Evolutionary conservation across 23 red algal genomes (phyloP).

Genomic region (Gracilaria domingensis): DNA sequence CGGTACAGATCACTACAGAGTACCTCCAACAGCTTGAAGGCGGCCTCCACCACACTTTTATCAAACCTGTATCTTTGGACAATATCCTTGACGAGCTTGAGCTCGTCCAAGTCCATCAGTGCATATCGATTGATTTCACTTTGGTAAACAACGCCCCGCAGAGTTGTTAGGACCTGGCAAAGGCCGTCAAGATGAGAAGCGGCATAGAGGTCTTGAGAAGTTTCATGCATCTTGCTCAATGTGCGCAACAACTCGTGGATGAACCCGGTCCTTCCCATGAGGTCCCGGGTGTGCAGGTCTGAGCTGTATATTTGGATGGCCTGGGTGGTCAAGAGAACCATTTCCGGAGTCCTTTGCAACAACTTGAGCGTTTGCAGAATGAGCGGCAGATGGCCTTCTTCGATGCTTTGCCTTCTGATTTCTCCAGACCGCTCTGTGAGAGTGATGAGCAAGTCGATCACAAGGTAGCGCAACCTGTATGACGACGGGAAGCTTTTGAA

Average conservation of each 20-base stretch:
- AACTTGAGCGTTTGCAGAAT: conserved; percentile 1
- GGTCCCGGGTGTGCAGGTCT: not conserved
- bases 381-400: conserved; percentile 13
- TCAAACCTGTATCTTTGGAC: conserved; percentile 9
- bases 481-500: conserved; percentile 21
- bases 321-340: not conserved
- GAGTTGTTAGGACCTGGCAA: not conserved
- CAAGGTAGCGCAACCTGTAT: not conserved
- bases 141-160: not conserved
- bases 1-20: not conserved
- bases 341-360: conserved; percentile 19
- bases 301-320: not conserved
- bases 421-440: conserved; percentile 18
- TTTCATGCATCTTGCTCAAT: conserved; percentile 5
- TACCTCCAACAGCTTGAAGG: not conserved
- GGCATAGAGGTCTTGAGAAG: not conserved
- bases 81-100: conserved; percentile 8
- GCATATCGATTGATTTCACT: conserved; percentile 11
- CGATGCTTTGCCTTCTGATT: conserved; percentile 30
- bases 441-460: conserved; percentile 21
- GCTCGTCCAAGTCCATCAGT: conserved; percentile 9
- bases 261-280: conserved; percentile 25
- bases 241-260: conserved; percentile 11
- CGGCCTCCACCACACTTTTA: conserved; percentile 7
- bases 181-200: not conserved